Conservation (phyloP, 768 basidiomycete genomes). For the Gelatoporia subvermispora region DNA sequence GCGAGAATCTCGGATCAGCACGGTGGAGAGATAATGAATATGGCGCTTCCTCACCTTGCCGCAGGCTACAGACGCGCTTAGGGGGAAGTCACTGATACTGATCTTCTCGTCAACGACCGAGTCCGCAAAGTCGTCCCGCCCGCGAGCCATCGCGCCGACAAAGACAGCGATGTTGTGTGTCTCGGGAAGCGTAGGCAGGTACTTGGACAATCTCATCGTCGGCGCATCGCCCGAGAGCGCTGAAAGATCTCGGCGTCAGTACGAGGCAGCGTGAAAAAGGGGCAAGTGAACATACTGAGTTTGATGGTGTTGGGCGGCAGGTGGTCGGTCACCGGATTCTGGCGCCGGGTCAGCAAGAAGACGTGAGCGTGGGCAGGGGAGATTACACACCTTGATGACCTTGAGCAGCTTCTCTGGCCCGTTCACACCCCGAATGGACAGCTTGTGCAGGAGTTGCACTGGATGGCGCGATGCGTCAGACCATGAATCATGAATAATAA, state of each 20-base stretch:
- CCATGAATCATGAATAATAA: background rate
- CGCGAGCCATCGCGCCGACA: constrained; percentile 97
- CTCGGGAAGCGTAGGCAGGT: constrained; percentile 79
- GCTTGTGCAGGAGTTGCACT: constrained; percentile 97
- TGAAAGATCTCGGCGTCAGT: constrained; percentile 24
- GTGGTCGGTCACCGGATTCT: constrained; percentile 95
- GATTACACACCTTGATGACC: constrained; percentile 76
- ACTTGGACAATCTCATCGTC: constrained; percentile 73
- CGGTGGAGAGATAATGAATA: background rate
- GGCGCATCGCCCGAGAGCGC: constrained; percentile 91
- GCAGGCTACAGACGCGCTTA: constrained; percentile 92
- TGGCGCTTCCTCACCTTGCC: constrained; percentile 71
- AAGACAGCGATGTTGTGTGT: constrained; percentile 92
- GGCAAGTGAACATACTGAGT: constrained; percentile 60
- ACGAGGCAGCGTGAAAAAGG: background rate
- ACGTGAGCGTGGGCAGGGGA: constrained; percentile 1
- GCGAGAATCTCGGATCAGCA: constrained; percentile 4
- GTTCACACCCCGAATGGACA: constrained; percentile 93
- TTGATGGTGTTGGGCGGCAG: constrained; percentile 94
- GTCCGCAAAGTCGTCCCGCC: constrained; percentile 96
- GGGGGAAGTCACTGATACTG: constrained; percentile 87
- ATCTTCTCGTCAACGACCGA: constrained; percentile 94
- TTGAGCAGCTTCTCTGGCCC: constrained; percentile 96
- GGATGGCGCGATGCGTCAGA: constrained; percentile 1
- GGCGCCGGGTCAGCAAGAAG: constrained; percentile 8